Evolutionary conservation across 176 grass and related monocot genomes (phyloP), one percentile per base, ranked within the genome.

Genomic region (Thinopyrum elongatum): DNA sequence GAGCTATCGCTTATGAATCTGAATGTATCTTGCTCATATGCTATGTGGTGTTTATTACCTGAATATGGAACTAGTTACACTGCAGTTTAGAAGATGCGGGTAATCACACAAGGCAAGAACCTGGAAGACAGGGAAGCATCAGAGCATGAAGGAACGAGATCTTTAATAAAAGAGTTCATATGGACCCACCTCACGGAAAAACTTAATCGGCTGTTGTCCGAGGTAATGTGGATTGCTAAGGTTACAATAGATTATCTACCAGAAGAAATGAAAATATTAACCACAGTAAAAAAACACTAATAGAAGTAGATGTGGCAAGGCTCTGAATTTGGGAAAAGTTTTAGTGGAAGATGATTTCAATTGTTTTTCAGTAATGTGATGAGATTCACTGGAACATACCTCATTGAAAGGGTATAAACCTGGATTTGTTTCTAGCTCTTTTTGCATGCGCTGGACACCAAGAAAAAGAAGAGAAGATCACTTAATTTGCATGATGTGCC

Each of bases 21-120:
- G 38, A 41, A 7, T 76, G 38, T 29, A 62, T 66, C 66, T 66
- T 83, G 33, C 28, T 10, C 47, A 68, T 17, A 38, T 83, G 10
- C 29, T 15, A 46, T 10, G 27, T 41, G 6, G 33, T 51, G 6
- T 28, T 57, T 7, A 53, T 70, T 89, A 94, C 92, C 92, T 94
- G 86, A 97, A 97, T 29, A 89, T 87, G 58, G 78, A 86, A 83
- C 66, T 83, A 31, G 78, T 81, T 87, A 81, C 57, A 3, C 13
- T 81, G 77, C 83, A 83, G 34, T 91, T 73, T 58, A 97, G 65
- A 83, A 97, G 86, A 42, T 83, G 36, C 57, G 92, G 95, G 82
- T 94, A 87, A 66, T 97, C 81, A 78, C 92, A 97, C 51, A 94
- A 72, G 7, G 90, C 90, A 91, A 94, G 86, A 85, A 97, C 95